phyloP scores from a whole-genome alignment of 768 basidiomycete genomes.

The Suillus hirtellus region DNA sequence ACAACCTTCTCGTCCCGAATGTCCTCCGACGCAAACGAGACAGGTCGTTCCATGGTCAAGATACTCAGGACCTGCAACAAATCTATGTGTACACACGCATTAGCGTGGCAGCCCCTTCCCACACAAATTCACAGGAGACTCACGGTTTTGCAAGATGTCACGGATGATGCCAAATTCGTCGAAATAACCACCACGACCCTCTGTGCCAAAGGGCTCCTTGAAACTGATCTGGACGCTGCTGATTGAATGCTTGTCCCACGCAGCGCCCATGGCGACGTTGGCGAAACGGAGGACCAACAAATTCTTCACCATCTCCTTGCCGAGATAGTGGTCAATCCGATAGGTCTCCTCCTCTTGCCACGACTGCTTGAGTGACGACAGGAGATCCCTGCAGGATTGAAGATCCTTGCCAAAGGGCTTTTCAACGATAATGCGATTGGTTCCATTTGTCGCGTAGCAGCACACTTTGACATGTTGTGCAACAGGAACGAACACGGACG shows the following conservation, averaged over 20 bases:
- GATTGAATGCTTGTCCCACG: conserved; percentile 96
- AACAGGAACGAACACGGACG: conserved; percentile 93
- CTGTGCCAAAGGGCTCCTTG: conserved; percentile 99
- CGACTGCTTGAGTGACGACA: conserved; percentile 75
- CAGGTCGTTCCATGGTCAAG: conserved; percentile 96
- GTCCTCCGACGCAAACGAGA: conserved; percentile 96
- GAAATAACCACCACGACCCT: conserved; percentile 99
- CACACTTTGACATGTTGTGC: conserved; percentile 79
- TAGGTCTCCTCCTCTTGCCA: conserved; percentile 98
- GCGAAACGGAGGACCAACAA: conserved; percentile 94
- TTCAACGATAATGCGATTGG: conserved; percentile 94
- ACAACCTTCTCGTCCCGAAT: conserved; percentile 97
- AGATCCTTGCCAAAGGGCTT: conserved; percentile 98
- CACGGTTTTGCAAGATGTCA: conserved; percentile 97
- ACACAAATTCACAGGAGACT: conserved; percentile 37
- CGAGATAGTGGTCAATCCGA: conserved; percentile 99
- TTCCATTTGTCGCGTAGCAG: conserved; percentile 70
- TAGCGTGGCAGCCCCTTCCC: conserved; percentile 16
- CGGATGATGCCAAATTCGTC: conserved; percentile 99
- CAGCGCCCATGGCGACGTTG: conserved; percentile 84
- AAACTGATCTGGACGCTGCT: conserved; percentile 98
- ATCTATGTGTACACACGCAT: conserved; percentile 51
- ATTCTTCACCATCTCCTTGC: conserved; percentile 99
- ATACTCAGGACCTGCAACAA: conserved; percentile 93
- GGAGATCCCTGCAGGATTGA: conserved; percentile 77